A percentile compares a stretch with the other conserved stretches of the same genome.
Conservation (phyloP, 179 eudicot species). For the Heliamphora ciliata region DNA sequence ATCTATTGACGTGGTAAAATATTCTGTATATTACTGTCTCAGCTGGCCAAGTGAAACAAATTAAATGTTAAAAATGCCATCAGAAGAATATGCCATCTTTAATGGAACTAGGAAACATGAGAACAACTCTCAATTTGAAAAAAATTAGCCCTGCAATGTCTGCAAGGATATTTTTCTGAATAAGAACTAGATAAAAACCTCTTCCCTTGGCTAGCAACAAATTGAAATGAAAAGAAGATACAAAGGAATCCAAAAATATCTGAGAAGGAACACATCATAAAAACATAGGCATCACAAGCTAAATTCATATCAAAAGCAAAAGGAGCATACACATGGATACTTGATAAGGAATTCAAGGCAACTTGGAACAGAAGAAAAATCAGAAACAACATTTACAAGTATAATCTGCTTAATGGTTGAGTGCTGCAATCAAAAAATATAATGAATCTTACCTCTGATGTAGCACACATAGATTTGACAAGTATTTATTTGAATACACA, state of each 20-base stretch:
- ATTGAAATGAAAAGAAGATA: background rate
- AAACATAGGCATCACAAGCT: background rate
- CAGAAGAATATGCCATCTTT: background rate
- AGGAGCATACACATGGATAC: background rate
- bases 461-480: too few species aligned
- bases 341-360: background rate
- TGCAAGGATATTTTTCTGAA: background rate
- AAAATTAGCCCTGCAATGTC: slow-evolving; percentile 1
- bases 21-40: slow-evolving; percentile 97
- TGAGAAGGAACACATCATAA: background rate
- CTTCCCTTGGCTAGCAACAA: background rate
- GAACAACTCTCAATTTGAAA: slow-evolving; percentile 3
- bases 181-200: background rate
- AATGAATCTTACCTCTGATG: background rate
- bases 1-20: slow-evolving; percentile 88
- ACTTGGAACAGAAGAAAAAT: background rate
- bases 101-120: slow-evolving; percentile 4
- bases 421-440: background rate
- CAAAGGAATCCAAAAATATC: background rate
- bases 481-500: background rate
- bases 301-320: background rate
- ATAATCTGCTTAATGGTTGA: background rate
- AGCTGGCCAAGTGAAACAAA: slow-evolving; percentile 49
- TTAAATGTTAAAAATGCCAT: slow-evolving; percentile 19
- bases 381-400: background rate